Evolutionary conservation across 2,329 filamentous ascomycete genomes (phyloP).

Genomic region (Keithomyces neogunnii): DNA sequence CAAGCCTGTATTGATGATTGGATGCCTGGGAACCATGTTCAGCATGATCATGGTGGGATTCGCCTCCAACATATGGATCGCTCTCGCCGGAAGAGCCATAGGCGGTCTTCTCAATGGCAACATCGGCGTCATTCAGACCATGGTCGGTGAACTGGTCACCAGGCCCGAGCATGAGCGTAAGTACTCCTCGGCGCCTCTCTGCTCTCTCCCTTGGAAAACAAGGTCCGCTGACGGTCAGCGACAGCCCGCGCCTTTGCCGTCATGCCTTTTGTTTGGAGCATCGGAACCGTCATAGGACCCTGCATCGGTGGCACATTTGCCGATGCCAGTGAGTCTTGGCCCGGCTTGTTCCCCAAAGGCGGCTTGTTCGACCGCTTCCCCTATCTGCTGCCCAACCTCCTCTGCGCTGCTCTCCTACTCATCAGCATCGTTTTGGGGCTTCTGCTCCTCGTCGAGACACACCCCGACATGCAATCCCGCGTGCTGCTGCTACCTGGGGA

Average conservation of each 20-base stretch:
- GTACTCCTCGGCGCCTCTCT: conserved; percentile 25
- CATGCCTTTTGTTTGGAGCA: conserved; percentile 91
- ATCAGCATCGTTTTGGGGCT: conserved; percentile 75
- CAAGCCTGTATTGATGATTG: conserved; percentile 76
- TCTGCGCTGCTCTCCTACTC: conserved; percentile 70
- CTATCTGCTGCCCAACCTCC: conserved; percentile 80
- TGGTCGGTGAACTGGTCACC: conserved; percentile 81
- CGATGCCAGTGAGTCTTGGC: conserved; percentile 67
- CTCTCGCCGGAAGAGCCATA: conserved; percentile 64
- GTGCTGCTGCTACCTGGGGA: conserved; percentile 33
- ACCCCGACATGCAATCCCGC: conserved; percentile 67
- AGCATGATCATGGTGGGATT: conserved; percentile 80
- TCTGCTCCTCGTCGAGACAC: conserved; percentile 77
- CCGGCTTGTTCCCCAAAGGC: conserved; percentile 55
- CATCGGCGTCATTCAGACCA: conserved; percentile 83
- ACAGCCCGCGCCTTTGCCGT: conserved; percentile 76
- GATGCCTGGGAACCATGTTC: conserved; percentile 73
- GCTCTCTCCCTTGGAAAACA: background rate
- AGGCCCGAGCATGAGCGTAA: conserved; percentile 79
- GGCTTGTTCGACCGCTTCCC: conserved; percentile 72
- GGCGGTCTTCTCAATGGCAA: conserved; percentile 86
- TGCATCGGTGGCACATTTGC: conserved; percentile 83
- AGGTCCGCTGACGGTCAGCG: conserved; percentile 9
- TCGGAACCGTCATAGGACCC: conserved; percentile 83
- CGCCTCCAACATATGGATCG: conserved; percentile 75